Percentiles rank a stretch among this genome's conserved stretches.
These are phyloP conservation scores for Rhododendron henanense DNA, from an alignment of 148 eudicot genomes.

Conservation along the genomic window DNA sequence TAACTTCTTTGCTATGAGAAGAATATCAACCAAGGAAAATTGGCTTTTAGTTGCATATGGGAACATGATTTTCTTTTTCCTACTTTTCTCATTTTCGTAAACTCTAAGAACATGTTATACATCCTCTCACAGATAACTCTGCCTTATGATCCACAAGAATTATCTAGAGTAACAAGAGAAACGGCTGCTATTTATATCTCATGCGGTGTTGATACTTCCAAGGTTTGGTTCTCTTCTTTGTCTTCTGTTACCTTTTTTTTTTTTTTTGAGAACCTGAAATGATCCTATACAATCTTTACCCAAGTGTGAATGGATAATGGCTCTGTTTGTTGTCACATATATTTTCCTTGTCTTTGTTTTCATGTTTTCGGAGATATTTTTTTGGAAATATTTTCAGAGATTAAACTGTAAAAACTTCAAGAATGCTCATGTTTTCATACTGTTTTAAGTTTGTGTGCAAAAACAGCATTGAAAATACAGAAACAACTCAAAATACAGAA, in stretches of 20 bases:
- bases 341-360: background rate
- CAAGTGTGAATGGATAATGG: background rate
- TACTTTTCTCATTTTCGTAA: background rate
- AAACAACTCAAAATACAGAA: background rate
- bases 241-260: background rate
- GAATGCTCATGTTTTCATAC: background rate
- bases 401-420: background rate
- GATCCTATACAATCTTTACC: background rate
- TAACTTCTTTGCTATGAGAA: background rate
- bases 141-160: conserved; percentile 75
- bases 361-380: background rate
- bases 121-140: conserved; percentile 67
- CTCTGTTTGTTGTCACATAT: background rate
- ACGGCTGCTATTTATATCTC: conserved; percentile 95
- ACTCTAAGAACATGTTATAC: background rate
- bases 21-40: background rate
- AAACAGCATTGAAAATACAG: background rate
- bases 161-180: conserved; percentile 78
- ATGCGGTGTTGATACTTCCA: conserved; percentile 83
- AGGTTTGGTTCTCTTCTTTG: conserved; percentile 40
- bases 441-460: background rate
- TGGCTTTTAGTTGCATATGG: background rate
- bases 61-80: background rate
- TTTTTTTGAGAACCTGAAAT: conserved; percentile 6
- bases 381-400: background rate